Conservation (phyloP, 2,329 filamentous ascomycete species). For the Fusarium dimerum region DNA sequence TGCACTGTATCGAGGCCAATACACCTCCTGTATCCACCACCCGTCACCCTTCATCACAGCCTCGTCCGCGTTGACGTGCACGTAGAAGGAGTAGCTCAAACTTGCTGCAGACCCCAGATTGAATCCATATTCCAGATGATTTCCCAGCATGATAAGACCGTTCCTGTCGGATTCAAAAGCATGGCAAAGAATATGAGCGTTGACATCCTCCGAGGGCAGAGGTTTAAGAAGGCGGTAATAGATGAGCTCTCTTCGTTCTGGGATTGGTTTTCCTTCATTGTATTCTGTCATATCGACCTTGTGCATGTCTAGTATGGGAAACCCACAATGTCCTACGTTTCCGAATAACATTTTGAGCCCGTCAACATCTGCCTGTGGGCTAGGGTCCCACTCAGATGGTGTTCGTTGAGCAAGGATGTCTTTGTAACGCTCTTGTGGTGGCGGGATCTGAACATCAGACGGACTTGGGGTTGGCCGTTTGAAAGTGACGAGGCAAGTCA, state of each 20-base stretch:
- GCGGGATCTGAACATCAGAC: constrained; percentile 39
- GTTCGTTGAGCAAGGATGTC: constrained; percentile 39
- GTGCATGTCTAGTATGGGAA: constrained; percentile 54
- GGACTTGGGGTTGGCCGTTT: constrained; percentile 42
- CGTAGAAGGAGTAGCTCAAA: constrained; percentile 53
- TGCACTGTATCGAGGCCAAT: constrained; percentile 48
- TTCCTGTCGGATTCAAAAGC: constrained; percentile 57
- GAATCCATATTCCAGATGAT: constrained; percentile 49
- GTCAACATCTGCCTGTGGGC: constrained; percentile 49
- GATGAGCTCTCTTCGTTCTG: constrained; percentile 50
- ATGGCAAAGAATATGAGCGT: constrained; percentile 50
- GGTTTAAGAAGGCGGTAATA: constrained; percentile 50
- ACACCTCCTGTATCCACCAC: constrained; percentile 58
- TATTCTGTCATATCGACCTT: constrained; percentile 54
- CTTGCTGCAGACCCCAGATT: constrained; percentile 44
- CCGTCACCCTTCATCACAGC: constrained; percentile 47
- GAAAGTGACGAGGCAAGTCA: constrained; percentile 55
- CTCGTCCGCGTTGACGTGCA: constrained; percentile 51
- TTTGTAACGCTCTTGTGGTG: constrained; percentile 46
- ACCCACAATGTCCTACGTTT: constrained; percentile 41
- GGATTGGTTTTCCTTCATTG: constrained; percentile 43
- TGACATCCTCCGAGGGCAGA: constrained; percentile 40
- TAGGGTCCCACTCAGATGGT: constrained; percentile 45
- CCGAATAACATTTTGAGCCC: constrained; percentile 38
- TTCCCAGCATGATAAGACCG: constrained; percentile 51